A percentile compares a stretch with the other conserved stretches of the same genome.
Conservation (phyloP, 2,329 filamentous ascomycete genomes). For the Sordariomycetes sp. region DNA sequence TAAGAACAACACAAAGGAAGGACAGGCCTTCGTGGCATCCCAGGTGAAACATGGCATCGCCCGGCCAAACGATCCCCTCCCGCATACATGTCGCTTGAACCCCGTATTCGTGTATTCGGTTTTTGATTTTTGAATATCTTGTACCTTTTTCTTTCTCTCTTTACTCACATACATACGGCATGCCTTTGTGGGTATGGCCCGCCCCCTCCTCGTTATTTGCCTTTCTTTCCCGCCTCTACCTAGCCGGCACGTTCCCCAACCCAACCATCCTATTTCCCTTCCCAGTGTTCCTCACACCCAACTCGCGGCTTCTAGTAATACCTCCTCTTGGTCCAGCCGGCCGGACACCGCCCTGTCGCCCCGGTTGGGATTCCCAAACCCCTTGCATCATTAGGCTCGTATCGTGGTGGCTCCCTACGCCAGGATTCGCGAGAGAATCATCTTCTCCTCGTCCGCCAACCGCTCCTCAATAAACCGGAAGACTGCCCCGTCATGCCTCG, state of each 20-base stretch:
- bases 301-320: background rate
- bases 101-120: no score
- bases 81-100: no score
- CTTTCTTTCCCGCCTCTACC: background rate
- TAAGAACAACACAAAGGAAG: no score
- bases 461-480: constrained; percentile 62
- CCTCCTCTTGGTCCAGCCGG: background rate
- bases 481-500: constrained; percentile 60
- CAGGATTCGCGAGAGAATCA: constrained; percentile 26
- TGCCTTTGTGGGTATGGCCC: background rate
- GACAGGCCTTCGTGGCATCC: no score
- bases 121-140: background rate
- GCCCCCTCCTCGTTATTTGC: background rate
- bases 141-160: background rate
- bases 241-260: background rate
- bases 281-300: background rate
- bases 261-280: background rate
- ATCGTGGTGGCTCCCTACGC: constrained; percentile 23
- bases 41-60: no score
- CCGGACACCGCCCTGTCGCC: background rate
- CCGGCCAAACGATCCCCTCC: no score
- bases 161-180: background rate
- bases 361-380: background rate
- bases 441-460: constrained; percentile 50
- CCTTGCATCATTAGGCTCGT: background rate